Evolutionary conservation across 2,329 filamentous ascomycete genomes (phyloP).

Genomic region (Penicillium palitans): DNA sequence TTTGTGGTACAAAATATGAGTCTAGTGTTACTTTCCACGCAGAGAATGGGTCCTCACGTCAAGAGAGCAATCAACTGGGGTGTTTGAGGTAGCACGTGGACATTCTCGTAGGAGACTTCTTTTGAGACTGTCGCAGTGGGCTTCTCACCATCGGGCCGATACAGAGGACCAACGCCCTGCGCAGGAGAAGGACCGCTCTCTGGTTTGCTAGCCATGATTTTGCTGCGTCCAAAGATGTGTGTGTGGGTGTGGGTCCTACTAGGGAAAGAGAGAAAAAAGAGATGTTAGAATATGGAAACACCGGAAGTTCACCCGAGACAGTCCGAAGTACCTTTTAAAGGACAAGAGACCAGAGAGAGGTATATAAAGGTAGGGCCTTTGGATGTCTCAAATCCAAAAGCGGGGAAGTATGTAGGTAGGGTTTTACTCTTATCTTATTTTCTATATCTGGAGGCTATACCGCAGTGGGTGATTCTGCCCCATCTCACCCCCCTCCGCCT

Average conservation of each 20-base stretch:
- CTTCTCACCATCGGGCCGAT: slow-evolving; percentile 73
- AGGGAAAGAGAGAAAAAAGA: not conserved
- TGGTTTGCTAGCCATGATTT: slow-evolving; percentile 29
- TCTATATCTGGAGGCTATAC: slow-evolving; percentile 11
- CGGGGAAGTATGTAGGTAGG: slow-evolving; percentile 14
- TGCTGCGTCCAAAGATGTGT: not conserved
- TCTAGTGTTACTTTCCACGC: slow-evolving; percentile 4
- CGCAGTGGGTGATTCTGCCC: slow-evolving; percentile 15
- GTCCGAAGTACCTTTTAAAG: slow-evolving; percentile 1
- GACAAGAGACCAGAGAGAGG: not conserved
- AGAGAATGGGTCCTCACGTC: slow-evolving; percentile 67
- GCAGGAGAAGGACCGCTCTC: slow-evolving; percentile 49
- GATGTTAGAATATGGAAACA: not conserved
- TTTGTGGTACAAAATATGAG: slow-evolving; percentile 16
- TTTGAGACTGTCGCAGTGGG: slow-evolving; percentile 87
- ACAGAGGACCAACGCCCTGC: slow-evolving; percentile 76
- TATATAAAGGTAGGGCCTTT: not conserved
- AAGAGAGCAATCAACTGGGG: slow-evolving; percentile 95
- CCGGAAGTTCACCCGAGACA: not conserved
- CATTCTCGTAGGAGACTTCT: slow-evolving; percentile 76
- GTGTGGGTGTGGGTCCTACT: not conserved
- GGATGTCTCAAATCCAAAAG: slow-evolving; percentile 8
- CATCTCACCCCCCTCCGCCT: slow-evolving; percentile 10
- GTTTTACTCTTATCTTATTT: slow-evolving; percentile 22
- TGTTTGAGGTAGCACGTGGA: slow-evolving; percentile 86